phyloP scores from a whole-genome alignment of 1,284 basidiomycete genomes.

The Jaminaea rosea region DNA sequence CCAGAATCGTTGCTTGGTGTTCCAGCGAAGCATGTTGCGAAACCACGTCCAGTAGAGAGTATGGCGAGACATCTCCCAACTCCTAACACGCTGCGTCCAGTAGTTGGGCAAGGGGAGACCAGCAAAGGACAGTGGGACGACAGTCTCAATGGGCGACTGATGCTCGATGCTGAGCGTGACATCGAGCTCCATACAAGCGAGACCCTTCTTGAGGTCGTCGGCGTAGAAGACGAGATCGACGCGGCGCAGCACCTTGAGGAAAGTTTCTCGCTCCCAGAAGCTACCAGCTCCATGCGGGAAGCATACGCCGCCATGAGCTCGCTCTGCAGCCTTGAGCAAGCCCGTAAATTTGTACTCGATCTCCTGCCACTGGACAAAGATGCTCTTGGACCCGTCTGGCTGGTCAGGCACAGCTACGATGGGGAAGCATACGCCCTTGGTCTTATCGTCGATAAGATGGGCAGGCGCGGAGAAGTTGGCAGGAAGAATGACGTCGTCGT shows the following conservation, averaged over 20 bases:
- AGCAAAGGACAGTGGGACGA: slow-evolving; percentile 13
- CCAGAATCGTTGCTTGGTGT: slow-evolving; percentile 7
- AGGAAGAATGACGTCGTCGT: slow-evolving; percentile 19
- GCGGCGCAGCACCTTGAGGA: slow-evolving; percentile 11
- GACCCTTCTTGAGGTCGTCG: slow-evolving; percentile 20
- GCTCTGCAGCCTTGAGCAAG: slow-evolving; percentile 16
- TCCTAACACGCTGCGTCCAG: slow-evolving; percentile 15
- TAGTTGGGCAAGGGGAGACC: slow-evolving; percentile 9
- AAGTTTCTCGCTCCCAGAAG: slow-evolving; percentile 16
- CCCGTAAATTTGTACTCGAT: slow-evolving; percentile 22
- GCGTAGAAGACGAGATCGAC: slow-evolving; percentile 19
- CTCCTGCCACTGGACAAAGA: slow-evolving; percentile 20
- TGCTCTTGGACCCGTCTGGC: neutral
- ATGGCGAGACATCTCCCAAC: slow-evolving; percentile 19
- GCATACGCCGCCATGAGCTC: slow-evolving; percentile 12
- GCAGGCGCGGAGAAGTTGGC: slow-evolving; percentile 18
- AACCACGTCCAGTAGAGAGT: slow-evolving; percentile 19
- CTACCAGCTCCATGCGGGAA: slow-evolving; percentile 16
- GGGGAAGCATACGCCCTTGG: slow-evolving; percentile 18
- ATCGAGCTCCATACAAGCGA: slow-evolving; percentile 7
- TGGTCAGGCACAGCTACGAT: slow-evolving; percentile 17
- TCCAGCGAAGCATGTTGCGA: slow-evolving; percentile 15
- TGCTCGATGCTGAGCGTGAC: slow-evolving; percentile 10
- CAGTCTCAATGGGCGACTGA: slow-evolving; percentile 10
- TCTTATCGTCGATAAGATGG: slow-evolving; percentile 11